Evolutionary conservation across 345 rosid genomes (phyloP).

Genomic region (Microthlaspi erraticum): DNA sequence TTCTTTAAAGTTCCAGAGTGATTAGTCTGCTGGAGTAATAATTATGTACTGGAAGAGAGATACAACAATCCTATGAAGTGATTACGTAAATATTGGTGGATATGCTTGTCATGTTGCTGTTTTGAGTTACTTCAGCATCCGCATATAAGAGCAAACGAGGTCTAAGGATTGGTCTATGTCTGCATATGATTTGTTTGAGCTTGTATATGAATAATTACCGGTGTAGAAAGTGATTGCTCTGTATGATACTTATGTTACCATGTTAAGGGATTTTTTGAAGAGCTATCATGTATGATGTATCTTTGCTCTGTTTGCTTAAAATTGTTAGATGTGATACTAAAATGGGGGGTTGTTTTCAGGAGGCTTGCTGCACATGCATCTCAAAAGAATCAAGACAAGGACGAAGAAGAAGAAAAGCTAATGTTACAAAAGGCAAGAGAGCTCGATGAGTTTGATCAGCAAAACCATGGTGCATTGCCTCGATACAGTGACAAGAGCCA

Average conservation of each 20-base stretch:
- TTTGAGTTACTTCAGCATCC: not conserved
- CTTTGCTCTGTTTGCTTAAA: not conserved
- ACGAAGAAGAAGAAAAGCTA: conserved; percentile 78
- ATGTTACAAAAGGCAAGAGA: conserved; percentile 75
- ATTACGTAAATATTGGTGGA: not conserved
- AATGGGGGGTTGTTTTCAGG: not conserved
- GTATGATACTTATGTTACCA: not conserved
- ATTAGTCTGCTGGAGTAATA: no score
- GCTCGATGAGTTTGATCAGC: conserved; percentile 94
- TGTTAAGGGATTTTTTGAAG: not conserved
- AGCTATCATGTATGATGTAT: not conserved
- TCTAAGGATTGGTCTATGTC: conserved; percentile 3
- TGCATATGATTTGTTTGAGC: conserved; percentile 19
- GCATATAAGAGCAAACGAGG: not conserved
- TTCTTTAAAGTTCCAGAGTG: no score
- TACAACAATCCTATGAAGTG: no score
- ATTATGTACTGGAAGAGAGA: no score
- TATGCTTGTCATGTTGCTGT: not conserved
- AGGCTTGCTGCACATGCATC: conserved; percentile 28
- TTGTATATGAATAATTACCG: not conserved
- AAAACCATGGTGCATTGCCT: conserved; percentile 93
- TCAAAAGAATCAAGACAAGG: conserved; percentile 70
- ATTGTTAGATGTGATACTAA: not conserved
- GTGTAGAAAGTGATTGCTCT: not conserved
- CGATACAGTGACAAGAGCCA: conserved; percentile 74